Conservation (phyloP, 2,329 filamentous ascomycete genomes). For the Xylaria hypoxylon region DNA sequence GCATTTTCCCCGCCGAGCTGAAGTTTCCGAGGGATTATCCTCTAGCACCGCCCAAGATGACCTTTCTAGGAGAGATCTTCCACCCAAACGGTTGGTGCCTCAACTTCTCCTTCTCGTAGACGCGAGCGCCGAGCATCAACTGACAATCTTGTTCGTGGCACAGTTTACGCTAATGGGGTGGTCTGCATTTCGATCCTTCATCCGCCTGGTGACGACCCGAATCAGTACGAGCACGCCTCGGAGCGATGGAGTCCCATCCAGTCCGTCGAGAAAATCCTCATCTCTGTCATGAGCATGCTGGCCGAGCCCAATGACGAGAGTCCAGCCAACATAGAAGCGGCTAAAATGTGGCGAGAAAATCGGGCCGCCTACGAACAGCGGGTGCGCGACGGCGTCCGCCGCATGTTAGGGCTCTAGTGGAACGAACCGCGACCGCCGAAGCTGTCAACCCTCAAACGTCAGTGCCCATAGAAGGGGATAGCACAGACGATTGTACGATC, state of each 20-base stretch:
- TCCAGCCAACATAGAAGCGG: constrained; percentile 94
- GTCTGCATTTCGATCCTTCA: constrained; percentile 99
- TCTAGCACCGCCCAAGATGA: constrained; percentile 95
- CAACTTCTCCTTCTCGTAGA: background rate
- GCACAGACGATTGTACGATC: constrained; percentile 24
- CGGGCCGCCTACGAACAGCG: constrained; percentile 85
- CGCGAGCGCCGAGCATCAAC: background rate
- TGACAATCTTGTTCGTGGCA: constrained; percentile 10
- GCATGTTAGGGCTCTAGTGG: constrained; percentile 76
- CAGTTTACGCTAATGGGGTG: constrained; percentile 90
- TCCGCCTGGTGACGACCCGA: constrained; percentile 94
- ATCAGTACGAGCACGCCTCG: constrained; percentile 96
- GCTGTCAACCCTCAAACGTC: constrained; percentile 1
- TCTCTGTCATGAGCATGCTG: constrained; percentile 98
- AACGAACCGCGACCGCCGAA: constrained; percentile 29
- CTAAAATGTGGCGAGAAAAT: constrained; percentile 93
- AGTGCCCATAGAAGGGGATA: background rate
- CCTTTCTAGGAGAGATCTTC: constrained; percentile 92
- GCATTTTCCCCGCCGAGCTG: constrained; percentile 93
- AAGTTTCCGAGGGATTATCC: constrained; percentile 97
- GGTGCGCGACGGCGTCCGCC: constrained; percentile 84
- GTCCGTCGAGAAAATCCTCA: constrained; percentile 96
- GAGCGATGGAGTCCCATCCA: constrained; percentile 98
- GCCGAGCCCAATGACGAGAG: constrained; percentile 97
- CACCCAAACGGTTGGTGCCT: constrained; percentile 84